Percentiles rank a stretch among this genome's conserved stretches.
Evolutionary conservation across 2,329 filamentous ascomycete species (phyloP).

Genomic region (Aurifilum marmelostoma): DNA sequence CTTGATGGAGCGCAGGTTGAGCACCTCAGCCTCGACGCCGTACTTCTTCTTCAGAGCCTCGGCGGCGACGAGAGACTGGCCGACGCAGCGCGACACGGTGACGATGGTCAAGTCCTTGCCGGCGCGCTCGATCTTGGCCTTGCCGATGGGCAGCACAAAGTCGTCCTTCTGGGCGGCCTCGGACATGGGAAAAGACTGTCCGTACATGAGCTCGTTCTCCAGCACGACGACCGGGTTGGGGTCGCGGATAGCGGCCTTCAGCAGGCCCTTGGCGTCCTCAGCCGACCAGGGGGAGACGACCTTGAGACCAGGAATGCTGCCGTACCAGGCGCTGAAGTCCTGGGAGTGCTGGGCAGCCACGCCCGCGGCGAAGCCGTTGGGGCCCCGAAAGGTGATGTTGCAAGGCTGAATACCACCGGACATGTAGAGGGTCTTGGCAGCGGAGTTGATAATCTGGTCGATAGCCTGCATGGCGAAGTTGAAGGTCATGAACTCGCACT

Average conservation of each 20-base stretch:
- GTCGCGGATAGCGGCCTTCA: slow-evolving; percentile 97
- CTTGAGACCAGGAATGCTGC: slow-evolving; percentile 95
- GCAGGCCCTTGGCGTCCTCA: slow-evolving; percentile 95
- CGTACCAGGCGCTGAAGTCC: slow-evolving; percentile 99
- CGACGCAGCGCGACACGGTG: slow-evolving; percentile 91
- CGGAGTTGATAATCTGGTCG: slow-evolving; percentile 99
- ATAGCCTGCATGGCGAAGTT: slow-evolving; percentile 99
- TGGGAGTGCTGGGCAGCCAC: slow-evolving; percentile 98
- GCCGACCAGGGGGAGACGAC: slow-evolving; percentile 95
- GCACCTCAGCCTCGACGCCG: slow-evolving; percentile 91
- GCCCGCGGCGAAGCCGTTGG: slow-evolving; percentile 96
- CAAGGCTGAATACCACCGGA: slow-evolving; percentile 98
- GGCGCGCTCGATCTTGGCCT: slow-evolving; percentile 96
- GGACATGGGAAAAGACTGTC: slow-evolving; percentile 94
- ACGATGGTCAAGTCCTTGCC: slow-evolving; percentile 98
- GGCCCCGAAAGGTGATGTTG: slow-evolving; percentile 99
- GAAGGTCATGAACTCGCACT: slow-evolving; percentile 99
- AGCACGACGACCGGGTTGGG: slow-evolving; percentile 94
- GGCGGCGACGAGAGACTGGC: slow-evolving; percentile 85
- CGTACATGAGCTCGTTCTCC: slow-evolving; percentile 91
- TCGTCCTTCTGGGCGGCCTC: slow-evolving; percentile 94
- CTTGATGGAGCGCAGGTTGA: slow-evolving; percentile 98
- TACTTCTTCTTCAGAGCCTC: slow-evolving; percentile 95
- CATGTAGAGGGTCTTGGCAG: slow-evolving; percentile 99
- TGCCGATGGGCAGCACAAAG: slow-evolving; percentile 96